Evolutionary conservation across 352 stramenopile species (phyloP), one percentile per base, ranked within the genome.

Genomic region (Albugo laibachii): DNA sequence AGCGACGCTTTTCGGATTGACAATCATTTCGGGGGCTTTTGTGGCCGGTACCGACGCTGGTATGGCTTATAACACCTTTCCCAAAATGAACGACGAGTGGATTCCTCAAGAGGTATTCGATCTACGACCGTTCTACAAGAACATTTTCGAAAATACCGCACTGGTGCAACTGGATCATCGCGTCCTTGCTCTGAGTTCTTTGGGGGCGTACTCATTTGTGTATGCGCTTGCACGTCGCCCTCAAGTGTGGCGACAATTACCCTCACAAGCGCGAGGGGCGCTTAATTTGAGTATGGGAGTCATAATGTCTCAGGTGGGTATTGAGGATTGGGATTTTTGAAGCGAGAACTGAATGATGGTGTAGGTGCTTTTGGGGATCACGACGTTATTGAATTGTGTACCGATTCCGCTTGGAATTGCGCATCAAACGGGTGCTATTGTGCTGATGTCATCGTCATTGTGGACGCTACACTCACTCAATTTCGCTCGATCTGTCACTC

Each of bases 161-260:
- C 93, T 93, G n/a, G 95, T 99, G 51, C 95, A 99, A 63, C 88
- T 97, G 24, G 95, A 98, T 66, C 95, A 99, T 61, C 83, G 95
- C 36, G 37, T 97, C 13, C 74, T 99, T 16, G 95, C 95, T 11
- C 80, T 95, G 34, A 80, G 70, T 20, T 97, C 94, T 4, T 58
- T 92, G 37, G 59, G 48, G 44, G 73, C 59, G 66, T 95, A 65
- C 56, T 64, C 61, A 40, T 63, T 47, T 31, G 65, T 75, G 47
- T 88, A 87, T 53, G 67, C 48, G 16, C 60, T 92, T 45, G 73
- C 71, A 13, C 63, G 76, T 10, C 71, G 78, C 36, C 58, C 59
- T 31, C 63, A 87, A 53, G 67, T 86, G 34, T 95, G 85, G 86
- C 84, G 56, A 44, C 78, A 88, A 50, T 53, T 96, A 50, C 82